Evolutionary conservation across 306 rosid species (phyloP).

Genomic region (Quercus engelmannii): DNA sequence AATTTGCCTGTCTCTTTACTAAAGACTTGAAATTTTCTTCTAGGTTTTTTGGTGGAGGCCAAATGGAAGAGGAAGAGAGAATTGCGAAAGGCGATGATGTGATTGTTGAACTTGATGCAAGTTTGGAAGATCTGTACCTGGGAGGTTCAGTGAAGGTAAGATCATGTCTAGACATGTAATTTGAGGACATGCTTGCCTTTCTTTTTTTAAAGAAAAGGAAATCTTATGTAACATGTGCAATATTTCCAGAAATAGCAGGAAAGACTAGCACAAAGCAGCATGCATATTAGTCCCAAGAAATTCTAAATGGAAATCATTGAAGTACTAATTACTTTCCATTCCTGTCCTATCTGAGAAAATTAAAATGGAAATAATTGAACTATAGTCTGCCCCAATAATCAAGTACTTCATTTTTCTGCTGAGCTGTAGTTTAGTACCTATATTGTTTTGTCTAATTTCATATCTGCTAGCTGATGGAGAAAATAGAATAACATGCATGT

Average conservation of each 20-base stretch:
- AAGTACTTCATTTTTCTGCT: neutral
- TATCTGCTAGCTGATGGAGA: neutral
- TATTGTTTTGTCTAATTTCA: neutral
- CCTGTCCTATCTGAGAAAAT: neutral
- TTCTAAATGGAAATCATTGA: neutral
- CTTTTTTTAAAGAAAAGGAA: neutral
- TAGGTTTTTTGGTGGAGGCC: constrained; percentile 87
- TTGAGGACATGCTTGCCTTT: neutral
- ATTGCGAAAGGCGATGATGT: constrained; percentile 85
- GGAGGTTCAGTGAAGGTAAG: constrained; percentile 93
- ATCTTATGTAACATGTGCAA: neutral
- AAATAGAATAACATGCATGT: too few relatives aligned
- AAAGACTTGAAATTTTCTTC: constrained; percentile 17
- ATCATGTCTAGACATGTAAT: constrained; percentile 1
- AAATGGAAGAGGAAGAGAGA: constrained; percentile 81
- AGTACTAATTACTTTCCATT: neutral
- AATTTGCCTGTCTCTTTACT: neutral
- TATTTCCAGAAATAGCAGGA: neutral
- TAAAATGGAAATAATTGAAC: neutral
- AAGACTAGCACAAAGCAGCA: neutral
- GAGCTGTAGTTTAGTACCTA: neutral
- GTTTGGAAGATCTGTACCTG: constrained; percentile 89
- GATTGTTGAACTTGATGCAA: constrained; percentile 75
- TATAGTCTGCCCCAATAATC: neutral
- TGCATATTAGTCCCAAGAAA: neutral